A percentile compares a stretch with the other conserved stretches of the same genome.
These are phyloP conservation scores for Penicillium silybi DNA, from an alignment of 495 filamentous ascomycete genomes.

Conservation along the genomic window DNA sequence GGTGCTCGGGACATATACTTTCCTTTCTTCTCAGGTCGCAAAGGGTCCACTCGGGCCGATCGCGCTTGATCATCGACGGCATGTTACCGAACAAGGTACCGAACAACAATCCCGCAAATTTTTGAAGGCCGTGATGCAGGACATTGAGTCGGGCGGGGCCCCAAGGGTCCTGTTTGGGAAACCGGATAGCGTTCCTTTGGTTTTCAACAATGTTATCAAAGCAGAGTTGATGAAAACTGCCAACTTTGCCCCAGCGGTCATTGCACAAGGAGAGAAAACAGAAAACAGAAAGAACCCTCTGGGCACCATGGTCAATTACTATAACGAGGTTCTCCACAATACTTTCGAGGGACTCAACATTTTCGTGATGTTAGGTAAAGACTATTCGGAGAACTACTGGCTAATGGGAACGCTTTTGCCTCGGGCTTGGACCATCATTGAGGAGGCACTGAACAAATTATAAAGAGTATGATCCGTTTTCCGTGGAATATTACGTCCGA, in stretches of 20 bases:
- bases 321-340: conserved; percentile 11
- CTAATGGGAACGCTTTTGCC: conserved; percentile 12
- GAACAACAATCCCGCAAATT: conserved; percentile 8
- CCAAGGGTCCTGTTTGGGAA: conserved; percentile 12
- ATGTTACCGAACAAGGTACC: conserved; percentile 9
- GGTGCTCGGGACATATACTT: conserved; percentile 13
- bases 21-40: conserved; percentile 6
- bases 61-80: conserved; percentile 12
- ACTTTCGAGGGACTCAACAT: conserved; percentile 8
- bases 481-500: too few species aligned
- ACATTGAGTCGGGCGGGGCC: conserved; percentile 4
- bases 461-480: too few species aligned
- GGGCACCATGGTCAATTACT: conserved; percentile 16
- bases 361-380: conserved; percentile 15
- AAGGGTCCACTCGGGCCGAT: conserved; percentile 5
- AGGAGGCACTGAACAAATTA: background rate
- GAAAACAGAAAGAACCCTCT: conserved; percentile 11
- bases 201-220: conserved; percentile 19
- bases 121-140: conserved; percentile 3
- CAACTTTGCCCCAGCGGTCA: conserved; percentile 10
- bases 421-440: conserved; percentile 12
- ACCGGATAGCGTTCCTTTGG: conserved; percentile 1
- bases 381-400: conserved; percentile 16
- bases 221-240: conserved; percentile 11
- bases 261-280: conserved; percentile 5